Conservation (phyloP, 2,329 filamentous ascomycete species). For the Aspergillus pseudoviridinutans region DNA sequence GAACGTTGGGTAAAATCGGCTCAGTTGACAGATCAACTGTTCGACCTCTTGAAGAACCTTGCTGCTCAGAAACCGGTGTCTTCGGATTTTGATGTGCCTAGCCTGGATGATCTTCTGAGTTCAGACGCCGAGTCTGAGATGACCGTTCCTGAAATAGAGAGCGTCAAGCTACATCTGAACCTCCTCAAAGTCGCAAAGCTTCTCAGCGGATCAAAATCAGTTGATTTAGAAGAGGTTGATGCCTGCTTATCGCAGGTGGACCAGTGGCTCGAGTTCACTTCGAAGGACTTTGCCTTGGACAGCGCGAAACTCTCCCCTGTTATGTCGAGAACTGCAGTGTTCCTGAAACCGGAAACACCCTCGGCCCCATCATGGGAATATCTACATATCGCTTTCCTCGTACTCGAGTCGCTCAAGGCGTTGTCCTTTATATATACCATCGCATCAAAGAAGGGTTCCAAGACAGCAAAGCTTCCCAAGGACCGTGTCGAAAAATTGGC, state of each 20-base stretch:
- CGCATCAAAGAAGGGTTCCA: slow-evolving; percentile 29
- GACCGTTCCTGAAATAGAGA: slow-evolving; percentile 33
- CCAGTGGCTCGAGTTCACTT: slow-evolving; percentile 28
- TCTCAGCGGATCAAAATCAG: slow-evolving; percentile 31
- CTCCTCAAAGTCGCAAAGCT: slow-evolving; percentile 32
- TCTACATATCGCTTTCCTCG: slow-evolving; percentile 35
- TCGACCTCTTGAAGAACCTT: slow-evolving; percentile 30
- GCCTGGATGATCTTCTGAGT: slow-evolving; percentile 21
- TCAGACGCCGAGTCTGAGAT: slow-evolving; percentile 28
- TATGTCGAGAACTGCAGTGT: slow-evolving; percentile 23
- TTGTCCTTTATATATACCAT: slow-evolving; percentile 30
- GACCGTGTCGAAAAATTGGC: slow-evolving; percentile 30
- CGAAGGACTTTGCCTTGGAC: slow-evolving; percentile 17
- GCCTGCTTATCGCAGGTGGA: slow-evolving; percentile 26
- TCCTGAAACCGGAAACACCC: slow-evolving; percentile 19
- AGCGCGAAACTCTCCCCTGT: slow-evolving; percentile 18
- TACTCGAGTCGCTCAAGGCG: slow-evolving; percentile 41
- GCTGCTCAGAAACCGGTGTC: slow-evolving; percentile 29
- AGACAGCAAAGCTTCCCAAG: slow-evolving; percentile 29
- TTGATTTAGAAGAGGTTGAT: slow-evolving; percentile 27
- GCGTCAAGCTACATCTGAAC: slow-evolving; percentile 28
- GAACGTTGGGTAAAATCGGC: slow-evolving; percentile 33
- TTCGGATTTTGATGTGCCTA: slow-evolving; percentile 23
- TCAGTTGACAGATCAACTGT: slow-evolving; percentile 33
- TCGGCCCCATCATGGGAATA: slow-evolving; percentile 40